A percentile compares a stretch with the other conserved stretches of the same genome.
Conservation (phyloP, 2,329 filamentous ascomycete genomes). For the Colletotrichum paranaense region DNA sequence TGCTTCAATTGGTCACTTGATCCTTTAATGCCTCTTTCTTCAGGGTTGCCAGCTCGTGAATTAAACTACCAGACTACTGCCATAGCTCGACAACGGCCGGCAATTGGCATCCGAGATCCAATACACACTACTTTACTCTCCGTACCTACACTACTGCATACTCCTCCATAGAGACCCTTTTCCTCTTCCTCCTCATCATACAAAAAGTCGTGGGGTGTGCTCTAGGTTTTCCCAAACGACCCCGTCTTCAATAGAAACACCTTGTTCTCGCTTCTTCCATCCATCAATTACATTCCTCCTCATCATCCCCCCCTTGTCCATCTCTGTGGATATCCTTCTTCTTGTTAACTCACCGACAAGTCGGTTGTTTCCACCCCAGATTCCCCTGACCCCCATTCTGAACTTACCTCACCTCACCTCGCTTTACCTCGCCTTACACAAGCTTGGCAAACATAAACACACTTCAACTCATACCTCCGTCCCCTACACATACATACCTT, state of each 20-base stretch:
- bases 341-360: neutral
- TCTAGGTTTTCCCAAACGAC: neutral
- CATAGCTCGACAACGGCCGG: neutral
- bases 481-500: neutral
- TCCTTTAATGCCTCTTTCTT: neutral
- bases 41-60: neutral
- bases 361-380: neutral
- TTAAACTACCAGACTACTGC: neutral
- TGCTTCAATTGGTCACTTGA: constrained; percentile 9
- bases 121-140: neutral
- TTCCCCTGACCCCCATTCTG: neutral
- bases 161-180: neutral
- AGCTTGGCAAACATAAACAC: too few species aligned
- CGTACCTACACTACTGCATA: too few species aligned
- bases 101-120: constrained; percentile 14
- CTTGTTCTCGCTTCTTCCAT: neutral
- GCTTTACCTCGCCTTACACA: neutral
- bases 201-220: constrained; percentile 20
- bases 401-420: too few species aligned
- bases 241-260: neutral
- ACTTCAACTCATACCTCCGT: neutral
- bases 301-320: neutral
- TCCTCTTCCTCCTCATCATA: neutral
- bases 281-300: neutral
- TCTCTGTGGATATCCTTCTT: neutral